Conservation (phyloP, 306 rosid species). For the Cicer bijugum region DNA sequence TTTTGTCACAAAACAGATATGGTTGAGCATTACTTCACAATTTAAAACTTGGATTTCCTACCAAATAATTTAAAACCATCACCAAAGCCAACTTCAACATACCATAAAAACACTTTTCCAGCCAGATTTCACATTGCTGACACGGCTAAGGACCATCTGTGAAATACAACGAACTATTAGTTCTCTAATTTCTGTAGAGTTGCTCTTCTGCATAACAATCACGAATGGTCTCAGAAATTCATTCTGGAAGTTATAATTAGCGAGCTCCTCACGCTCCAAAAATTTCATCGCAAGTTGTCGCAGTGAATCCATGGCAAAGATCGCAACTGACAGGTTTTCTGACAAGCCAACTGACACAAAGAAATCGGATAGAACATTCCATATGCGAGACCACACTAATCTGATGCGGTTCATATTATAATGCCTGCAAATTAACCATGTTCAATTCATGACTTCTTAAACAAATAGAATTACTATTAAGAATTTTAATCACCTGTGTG, state of each 20-base stretch:
- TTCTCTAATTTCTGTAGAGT: constrained; percentile 89
- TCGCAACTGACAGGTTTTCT: constrained; percentile 96
- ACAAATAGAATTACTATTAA: constrained; percentile 18
- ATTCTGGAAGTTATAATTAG: constrained; percentile 97
- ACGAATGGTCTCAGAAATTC: constrained; percentile 97
- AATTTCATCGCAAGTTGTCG: constrained; percentile 99
- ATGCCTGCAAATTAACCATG: constrained; percentile 78
- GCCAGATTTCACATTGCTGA: constrained; percentile 95
- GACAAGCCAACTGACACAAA: constrained; percentile 97
- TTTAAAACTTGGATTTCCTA: constrained; percentile 31
- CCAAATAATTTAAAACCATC: constrained; percentile 32
- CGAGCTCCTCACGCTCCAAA: constrained; percentile 97
- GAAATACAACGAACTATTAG: constrained; percentile 95
- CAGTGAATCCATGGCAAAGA: constrained; percentile 97
- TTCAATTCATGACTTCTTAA: constrained; percentile 37
- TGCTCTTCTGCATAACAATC: constrained; percentile 94
- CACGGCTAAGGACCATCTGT: constrained; percentile 99
- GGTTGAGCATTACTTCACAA: constrained; percentile 31
- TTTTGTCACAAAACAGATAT: constrained; percentile 22
- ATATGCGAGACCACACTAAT: constrained; percentile 98
- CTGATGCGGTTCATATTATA: constrained; percentile 99
- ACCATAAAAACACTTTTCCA: constrained; percentile 99
- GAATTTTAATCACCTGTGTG: constrained; percentile 33
- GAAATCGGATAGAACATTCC: constrained; percentile 98
- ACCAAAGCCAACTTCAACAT: constrained; percentile 45